Conservation (phyloP, 192 early-diverging fungal species). For the Coemansia interrupta region DNA sequence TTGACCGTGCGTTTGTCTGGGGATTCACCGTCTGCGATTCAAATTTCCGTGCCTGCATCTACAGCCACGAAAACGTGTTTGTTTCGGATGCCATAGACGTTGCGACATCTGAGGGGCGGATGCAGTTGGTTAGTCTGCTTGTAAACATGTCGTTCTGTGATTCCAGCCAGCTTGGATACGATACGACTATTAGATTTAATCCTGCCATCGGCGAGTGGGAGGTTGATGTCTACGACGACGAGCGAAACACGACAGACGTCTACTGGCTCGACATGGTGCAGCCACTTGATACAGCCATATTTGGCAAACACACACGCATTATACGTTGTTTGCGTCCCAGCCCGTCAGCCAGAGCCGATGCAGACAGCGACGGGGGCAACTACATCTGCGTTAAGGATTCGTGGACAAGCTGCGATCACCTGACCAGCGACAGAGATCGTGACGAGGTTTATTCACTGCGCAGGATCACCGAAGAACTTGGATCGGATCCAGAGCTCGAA, state of each 20-base stretch:
- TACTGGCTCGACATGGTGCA: neutral
- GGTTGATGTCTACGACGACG: slow-evolving; percentile 1
- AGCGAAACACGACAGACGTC: neutral
- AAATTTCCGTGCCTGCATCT: neutral
- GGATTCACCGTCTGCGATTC: slow-evolving; percentile 20
- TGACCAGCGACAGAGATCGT: neutral
- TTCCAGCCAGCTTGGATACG: neutral
- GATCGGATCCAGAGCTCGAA: neutral
- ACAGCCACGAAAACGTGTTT: neutral
- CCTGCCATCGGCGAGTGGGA: neutral
- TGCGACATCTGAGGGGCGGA: neutral
- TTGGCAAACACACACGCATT: no score
- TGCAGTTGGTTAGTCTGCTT: neutral
- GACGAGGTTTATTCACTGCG: neutral
- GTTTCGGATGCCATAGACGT: neutral
- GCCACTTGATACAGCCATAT: no score
- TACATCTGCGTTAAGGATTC: neutral
- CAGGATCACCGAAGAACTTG: neutral
- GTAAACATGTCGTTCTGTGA: slow-evolving; percentile 4
- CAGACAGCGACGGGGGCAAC: neutral
- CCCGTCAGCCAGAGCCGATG: neutral
- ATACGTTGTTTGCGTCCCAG: no score
- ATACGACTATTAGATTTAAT: neutral
- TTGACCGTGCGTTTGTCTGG: slow-evolving; percentile 17
- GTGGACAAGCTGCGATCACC: neutral